phyloP scores from a whole-genome alignment of 768 basidiomycete genomes.

The Roridomyces roridus region DNA sequence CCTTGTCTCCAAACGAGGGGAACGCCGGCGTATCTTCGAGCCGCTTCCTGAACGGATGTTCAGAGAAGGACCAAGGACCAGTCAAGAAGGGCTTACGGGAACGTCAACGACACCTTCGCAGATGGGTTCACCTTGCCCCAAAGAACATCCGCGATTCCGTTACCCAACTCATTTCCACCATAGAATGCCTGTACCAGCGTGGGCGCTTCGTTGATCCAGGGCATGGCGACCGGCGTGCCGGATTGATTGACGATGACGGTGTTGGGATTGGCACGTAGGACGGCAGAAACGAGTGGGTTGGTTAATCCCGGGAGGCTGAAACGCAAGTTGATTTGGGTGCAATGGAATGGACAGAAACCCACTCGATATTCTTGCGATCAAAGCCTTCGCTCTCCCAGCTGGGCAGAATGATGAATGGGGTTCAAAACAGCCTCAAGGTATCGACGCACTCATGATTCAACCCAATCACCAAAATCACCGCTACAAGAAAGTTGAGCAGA shows the following conservation, averaged over 20 bases:
- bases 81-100: constrained; percentile 44
- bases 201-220: constrained; percentile 49
- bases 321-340: neutral
- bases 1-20: constrained; percentile 49
- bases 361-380: constrained; percentile 57
- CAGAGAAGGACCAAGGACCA: neutral
- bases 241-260: constrained; percentile 65
- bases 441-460: constrained; percentile 56
- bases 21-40: constrained; percentile 60
- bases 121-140: constrained; percentile 68
- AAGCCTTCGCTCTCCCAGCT: constrained; percentile 66
- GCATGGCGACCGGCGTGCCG: constrained; percentile 59
- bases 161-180: constrained; percentile 61
- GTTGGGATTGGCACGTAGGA: constrained; percentile 57
- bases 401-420: neutral
- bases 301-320: constrained; percentile 54
- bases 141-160: constrained; percentile 62
- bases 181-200: constrained; percentile 57
- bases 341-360: constrained; percentile 7
- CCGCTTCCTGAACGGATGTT: constrained; percentile 38
- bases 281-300: constrained; percentile 55
- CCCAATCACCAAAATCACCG: constrained; percentile 56
- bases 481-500: constrained; percentile 28
- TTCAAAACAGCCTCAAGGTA: neutral
- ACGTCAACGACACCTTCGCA: constrained; percentile 61